Conservation (phyloP, 2,329 filamentous ascomycete species). For the Fusarium oligoseptatum region DNA sequence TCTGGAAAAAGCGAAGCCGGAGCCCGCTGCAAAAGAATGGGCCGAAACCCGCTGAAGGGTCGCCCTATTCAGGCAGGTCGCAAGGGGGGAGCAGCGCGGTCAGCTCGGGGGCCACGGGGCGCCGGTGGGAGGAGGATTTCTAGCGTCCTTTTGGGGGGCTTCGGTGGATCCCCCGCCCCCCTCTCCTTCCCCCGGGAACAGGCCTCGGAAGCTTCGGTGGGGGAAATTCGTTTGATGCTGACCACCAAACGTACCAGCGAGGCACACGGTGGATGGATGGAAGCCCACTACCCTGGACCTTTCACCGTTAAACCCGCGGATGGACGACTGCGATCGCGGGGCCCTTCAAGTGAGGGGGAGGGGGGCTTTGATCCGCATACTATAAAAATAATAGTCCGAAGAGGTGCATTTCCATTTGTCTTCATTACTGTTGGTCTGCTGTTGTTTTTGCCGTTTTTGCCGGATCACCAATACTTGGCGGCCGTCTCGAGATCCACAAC, state of each 20-base stretch:
- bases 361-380: not conserved
- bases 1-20: slow-evolving; percentile 45
- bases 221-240: not conserved
- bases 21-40: slow-evolving; percentile 19
- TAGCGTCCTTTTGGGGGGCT: slow-evolving; percentile 8
- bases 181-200: not conserved
- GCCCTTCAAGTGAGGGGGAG: not conserved
- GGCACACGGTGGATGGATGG: not conserved
- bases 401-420: not conserved
- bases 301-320: not conserved
- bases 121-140: not conserved
- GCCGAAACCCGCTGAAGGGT: slow-evolving; percentile 10
- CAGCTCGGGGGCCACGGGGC: not conserved
- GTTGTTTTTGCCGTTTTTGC: slow-evolving; percentile 4
- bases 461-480: slow-evolving; percentile 1
- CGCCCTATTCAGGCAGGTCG: slow-evolving; percentile 43
- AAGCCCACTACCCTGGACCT: not conserved
- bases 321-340: not conserved
- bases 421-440: not conserved
- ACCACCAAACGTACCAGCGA: not conserved
- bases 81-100: not conserved
- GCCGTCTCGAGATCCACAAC: not conserved
- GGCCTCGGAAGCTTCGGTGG: slow-evolving; percentile 9
- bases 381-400: not conserved
- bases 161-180: not conserved